Percentiles rank a stretch among this genome's conserved stretches.
Conservation (phyloP, 2,329 filamentous ascomycete genomes). For the Ophiostoma sp. region DNA sequence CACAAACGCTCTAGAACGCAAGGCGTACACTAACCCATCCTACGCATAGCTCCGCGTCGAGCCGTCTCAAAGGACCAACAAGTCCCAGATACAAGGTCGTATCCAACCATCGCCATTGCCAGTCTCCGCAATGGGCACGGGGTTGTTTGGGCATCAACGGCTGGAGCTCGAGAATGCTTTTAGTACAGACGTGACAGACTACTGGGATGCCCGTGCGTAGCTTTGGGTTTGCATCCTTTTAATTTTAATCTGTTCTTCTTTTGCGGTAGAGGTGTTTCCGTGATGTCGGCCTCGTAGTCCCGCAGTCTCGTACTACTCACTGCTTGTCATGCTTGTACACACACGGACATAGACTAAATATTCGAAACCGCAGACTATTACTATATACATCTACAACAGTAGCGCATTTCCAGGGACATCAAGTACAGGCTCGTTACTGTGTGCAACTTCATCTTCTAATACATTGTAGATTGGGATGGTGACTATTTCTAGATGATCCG, state of each 20-base stretch:
- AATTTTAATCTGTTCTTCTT: background rate
- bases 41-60: background rate
- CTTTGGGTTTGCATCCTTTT: background rate
- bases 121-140: conserved; percentile 3
- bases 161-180: background rate
- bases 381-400: background rate
- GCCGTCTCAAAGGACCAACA: conserved; percentile 1
- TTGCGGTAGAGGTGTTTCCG: background rate
- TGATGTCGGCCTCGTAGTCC: background rate
- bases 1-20: background rate
- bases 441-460: background rate
- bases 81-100: background rate
- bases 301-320: background rate
- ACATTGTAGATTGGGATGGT: background rate
- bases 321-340: too few species aligned
- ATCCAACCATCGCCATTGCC: background rate
- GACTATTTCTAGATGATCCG: background rate
- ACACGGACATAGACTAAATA: background rate
- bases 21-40: background rate
- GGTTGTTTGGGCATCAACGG: conserved; percentile 6
- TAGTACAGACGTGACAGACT: background rate
- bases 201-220: conserved; percentile 5
- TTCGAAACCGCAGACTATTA: background rate
- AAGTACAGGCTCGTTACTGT: background rate
- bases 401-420: background rate